Conservation (phyloP, 1,139 yeast species). For the Saccharomyces uvarum region DNA sequence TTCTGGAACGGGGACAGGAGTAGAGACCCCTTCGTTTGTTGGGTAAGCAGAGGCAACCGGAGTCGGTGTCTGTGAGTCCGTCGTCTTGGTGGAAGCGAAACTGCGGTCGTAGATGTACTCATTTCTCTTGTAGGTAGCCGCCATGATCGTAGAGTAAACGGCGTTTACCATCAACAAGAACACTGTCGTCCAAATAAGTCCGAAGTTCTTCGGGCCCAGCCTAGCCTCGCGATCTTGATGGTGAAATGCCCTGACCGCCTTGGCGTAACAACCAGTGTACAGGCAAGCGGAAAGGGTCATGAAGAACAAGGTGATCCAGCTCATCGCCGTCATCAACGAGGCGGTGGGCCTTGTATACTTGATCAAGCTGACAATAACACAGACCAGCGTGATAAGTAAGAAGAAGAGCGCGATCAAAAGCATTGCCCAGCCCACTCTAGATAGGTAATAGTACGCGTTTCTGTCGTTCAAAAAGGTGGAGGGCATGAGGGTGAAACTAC, state of each 20-base stretch:
- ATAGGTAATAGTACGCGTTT: constrained; percentile 48
- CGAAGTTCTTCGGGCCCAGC: constrained; percentile 52
- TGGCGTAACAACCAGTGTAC: constrained; percentile 54
- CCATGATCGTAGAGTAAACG: background rate
- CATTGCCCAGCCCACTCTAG: constrained; percentile 62
- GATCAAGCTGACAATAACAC: background rate
- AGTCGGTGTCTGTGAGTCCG: constrained; percentile 4
- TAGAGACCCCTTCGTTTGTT: background rate
- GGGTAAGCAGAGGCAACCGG: background rate
- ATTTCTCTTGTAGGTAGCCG: background rate
- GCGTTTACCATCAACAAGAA: constrained; percentile 38
- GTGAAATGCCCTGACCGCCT: constrained; percentile 49
- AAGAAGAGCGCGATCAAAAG: constrained; percentile 51
- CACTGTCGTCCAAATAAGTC: constrained; percentile 54
- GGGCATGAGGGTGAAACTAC: constrained; percentile 45
- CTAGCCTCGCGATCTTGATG: constrained; percentile 40
- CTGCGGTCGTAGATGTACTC: background rate
- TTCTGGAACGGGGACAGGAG: background rate
- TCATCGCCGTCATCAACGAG: constrained; percentile 30
- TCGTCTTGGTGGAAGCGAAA: background rate
- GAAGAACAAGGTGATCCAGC: constrained; percentile 45
- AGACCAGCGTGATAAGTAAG: constrained; percentile 34
- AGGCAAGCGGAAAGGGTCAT: constrained; percentile 48
- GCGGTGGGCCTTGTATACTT: constrained; percentile 22
- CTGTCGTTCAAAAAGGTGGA: constrained; percentile 39